Evolutionary conservation across 2,329 filamentous ascomycete species (phyloP), one percentile per base, ranked within the genome.

Genomic region (Eurotiales sp.): DNA sequence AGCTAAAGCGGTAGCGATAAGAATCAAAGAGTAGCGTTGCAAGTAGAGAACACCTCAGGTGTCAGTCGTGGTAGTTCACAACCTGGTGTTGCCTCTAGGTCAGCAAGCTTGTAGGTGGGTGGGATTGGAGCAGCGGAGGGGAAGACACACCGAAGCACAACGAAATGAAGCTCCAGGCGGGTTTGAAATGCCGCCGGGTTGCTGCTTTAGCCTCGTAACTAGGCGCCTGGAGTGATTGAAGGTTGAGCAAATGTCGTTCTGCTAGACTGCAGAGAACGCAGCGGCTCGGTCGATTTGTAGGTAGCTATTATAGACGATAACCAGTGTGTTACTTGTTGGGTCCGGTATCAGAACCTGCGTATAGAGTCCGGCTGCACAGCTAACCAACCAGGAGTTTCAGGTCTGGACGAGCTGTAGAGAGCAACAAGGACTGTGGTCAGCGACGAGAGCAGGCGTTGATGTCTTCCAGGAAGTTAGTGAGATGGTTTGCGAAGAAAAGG

Each of bases 131-230:
- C 5, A 32, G 29, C 29, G 5, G 10, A 10, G 25, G 10, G 25
- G 34, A 29, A 17, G 10, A 23, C n/a, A 42, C 36, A 42, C 36
- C 40, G 23, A 25, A 46, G 10, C 44, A 39, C 43, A 17, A 15
- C 43, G 8, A 32, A 40, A 23, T 22, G 34, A n/a, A 27, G 32
- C 17, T 41, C 34, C 46, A 34, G 46, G 29, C 25, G 14, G 15
- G 40, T 41, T 41, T 17, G 23, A 41, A 48, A 48, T 48, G 27
- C 22, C 25, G 25, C 36, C 25, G 36, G 46, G 17, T 17, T 40
- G 45, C 23, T 47, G 25, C 23, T 47, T 40, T 8, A 25, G 27
- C 23, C 12, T 25, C 41, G 36, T 41, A 32, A 41, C 17, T 36
- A 40, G 36, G 8, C 30, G 32, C 30, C 32, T 32, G 36, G 46